A percentile compares a stretch with the other conserved stretches of the same genome.
phyloP scores from a whole-genome alignment of 306 rosid genomes.

The Crataegus laevigata region DNA sequence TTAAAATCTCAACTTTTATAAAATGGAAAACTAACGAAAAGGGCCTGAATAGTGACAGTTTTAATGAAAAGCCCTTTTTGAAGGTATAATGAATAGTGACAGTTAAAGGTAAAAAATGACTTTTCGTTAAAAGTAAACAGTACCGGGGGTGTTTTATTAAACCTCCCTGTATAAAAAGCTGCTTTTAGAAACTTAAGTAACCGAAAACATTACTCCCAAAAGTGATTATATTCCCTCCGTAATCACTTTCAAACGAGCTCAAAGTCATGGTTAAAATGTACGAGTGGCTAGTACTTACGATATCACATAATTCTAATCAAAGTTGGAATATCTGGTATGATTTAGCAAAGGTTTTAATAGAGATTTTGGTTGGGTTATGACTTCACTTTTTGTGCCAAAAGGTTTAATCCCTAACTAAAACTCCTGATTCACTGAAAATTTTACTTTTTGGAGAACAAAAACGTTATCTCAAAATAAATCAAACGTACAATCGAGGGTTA shows the following conservation, averaged over 20 bases:
- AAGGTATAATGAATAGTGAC: too few relatives aligned
- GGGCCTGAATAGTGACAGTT: too few relatives aligned
- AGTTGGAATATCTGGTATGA: background rate
- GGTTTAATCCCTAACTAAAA: background rate
- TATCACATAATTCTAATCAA: background rate
- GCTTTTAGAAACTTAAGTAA: too few relatives aligned
- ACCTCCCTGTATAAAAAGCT: too few relatives aligned
- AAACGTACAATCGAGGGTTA: background rate
- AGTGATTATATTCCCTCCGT: background rate
- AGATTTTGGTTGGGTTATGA: background rate
- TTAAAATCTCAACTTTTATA: too few relatives aligned
- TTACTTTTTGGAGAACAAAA: background rate
- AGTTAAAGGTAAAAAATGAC: too few relatives aligned
- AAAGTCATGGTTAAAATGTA: background rate
- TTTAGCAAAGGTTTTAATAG: background rate
- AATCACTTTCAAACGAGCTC: too few relatives aligned
- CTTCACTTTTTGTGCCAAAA: background rate
- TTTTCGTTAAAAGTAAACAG: too few relatives aligned
- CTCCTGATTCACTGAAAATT: background rate
- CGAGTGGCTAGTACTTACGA: background rate
- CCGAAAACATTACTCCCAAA: background rate
- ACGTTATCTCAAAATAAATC: background rate
- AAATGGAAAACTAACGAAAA: too few relatives aligned
- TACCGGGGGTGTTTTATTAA: too few relatives aligned
- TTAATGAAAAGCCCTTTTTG: too few relatives aligned